A percentile compares a stretch with the other conserved stretches of the same genome.
Evolutionary conservation across 257 asterid genomes (phyloP).

Genomic region (Verbascum thapsus): DNA sequence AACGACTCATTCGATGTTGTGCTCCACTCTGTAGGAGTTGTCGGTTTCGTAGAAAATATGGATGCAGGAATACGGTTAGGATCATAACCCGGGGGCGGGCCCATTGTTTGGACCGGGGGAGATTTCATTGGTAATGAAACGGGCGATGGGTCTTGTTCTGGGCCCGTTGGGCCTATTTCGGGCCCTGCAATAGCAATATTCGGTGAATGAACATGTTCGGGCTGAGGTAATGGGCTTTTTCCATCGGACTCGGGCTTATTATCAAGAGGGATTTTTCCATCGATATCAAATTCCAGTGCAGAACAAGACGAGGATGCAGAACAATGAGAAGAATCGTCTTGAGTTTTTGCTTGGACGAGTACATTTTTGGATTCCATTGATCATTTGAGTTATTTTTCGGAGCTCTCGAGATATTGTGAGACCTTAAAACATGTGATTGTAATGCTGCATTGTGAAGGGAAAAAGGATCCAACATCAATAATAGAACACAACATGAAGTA

Average conservation of each 20-base stretch:
- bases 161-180: background rate
- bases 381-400: slow-evolving; percentile 15
- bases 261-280: slow-evolving; percentile 18
- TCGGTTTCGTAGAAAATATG: slow-evolving; percentile 49
- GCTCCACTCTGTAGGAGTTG: slow-evolving; percentile 69
- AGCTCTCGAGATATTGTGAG: background rate
- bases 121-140: slow-evolving; percentile 37
- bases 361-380: slow-evolving; percentile 46
- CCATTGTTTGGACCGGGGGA: slow-evolving; percentile 60
- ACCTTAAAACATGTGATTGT: no score
- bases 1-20: slow-evolving; percentile 72
- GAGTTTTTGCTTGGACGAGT: slow-evolving; percentile 3
- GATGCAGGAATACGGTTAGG: slow-evolving; percentile 77
- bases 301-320: slow-evolving; percentile 34
- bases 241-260: slow-evolving; percentile 31
- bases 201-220: slow-evolving; percentile 27
- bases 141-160: background rate
- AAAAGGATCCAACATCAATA: background rate
- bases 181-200: slow-evolving; percentile 15
- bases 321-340: slow-evolving; percentile 27
- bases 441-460: background rate
- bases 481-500: background rate
- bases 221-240: slow-evolving; percentile 16
- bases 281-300: slow-evolving; percentile 24
- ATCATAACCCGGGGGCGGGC: slow-evolving; percentile 58